Percentiles rank a stretch among this genome's conserved stretches.
Evolutionary conservation across 2,329 filamentous ascomycete genomes (phyloP).

Genomic region (Rachicladosporium sp.): DNA sequence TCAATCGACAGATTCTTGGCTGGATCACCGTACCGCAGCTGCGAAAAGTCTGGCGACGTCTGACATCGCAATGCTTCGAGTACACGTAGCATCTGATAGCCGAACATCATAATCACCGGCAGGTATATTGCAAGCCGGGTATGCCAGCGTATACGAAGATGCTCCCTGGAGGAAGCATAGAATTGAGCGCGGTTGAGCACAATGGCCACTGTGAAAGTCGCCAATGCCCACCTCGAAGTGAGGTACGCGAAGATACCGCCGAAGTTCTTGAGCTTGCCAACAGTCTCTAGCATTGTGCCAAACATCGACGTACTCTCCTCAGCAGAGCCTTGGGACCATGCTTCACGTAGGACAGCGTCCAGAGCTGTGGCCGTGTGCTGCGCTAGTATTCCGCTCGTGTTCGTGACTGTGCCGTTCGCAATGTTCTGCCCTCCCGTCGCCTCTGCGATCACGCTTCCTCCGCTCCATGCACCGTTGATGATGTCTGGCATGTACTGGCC

Average conservation of each 20-base stretch:
- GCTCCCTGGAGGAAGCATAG: slow-evolving; percentile 76
- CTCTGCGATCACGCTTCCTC: slow-evolving; percentile 48
- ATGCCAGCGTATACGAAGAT: slow-evolving; percentile 63
- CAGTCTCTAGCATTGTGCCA: slow-evolving; percentile 13
- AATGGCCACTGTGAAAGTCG: slow-evolving; percentile 75
- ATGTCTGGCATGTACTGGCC: slow-evolving; percentile 48
- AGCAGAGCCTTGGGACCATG: slow-evolving; percentile 14
- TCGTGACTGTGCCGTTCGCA: slow-evolving; percentile 28
- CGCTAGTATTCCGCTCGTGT: slow-evolving; percentile 29
- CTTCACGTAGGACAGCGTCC: slow-evolving; percentile 14
- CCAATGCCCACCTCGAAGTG: slow-evolving; percentile 83
- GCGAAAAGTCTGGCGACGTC: slow-evolving; percentile 43
- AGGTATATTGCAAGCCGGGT: slow-evolving; percentile 58
- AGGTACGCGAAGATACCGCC: slow-evolving; percentile 83
- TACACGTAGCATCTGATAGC: slow-evolving; percentile 54
- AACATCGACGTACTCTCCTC: slow-evolving; percentile 15
- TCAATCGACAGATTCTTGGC: slow-evolving; percentile 32
- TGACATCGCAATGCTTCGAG: slow-evolving; percentile 87
- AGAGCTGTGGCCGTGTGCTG: slow-evolving; percentile 29
- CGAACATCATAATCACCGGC: slow-evolving; percentile 57
- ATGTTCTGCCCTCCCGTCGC: slow-evolving; percentile 37
- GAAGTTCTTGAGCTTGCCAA: slow-evolving; percentile 44
- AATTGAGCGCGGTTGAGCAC: slow-evolving; percentile 85
- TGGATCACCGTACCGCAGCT: slow-evolving; percentile 34
- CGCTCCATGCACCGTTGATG: slow-evolving; percentile 38